Percentiles rank a stretch among this genome's conserved stretches.
Evolutionary conservation across 106 monocot species (phyloP).

Genomic region (Iris macrosiphon): DNA sequence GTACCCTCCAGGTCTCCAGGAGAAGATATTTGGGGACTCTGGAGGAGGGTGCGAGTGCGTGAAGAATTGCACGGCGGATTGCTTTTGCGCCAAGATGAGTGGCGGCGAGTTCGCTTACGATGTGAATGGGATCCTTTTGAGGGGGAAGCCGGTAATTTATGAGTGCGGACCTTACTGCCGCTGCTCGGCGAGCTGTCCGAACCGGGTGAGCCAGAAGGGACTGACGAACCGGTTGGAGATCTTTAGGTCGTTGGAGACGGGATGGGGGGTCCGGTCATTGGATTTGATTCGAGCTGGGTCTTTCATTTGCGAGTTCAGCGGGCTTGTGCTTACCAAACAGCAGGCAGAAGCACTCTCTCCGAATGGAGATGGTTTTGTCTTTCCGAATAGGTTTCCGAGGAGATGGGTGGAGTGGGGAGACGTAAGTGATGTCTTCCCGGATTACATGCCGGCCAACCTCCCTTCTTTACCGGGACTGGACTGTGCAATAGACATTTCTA

Average conservation of each 20-base stretch:
- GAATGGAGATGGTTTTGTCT: slow-evolving; percentile 21
- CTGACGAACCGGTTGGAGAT: slow-evolving; percentile 36
- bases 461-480: slow-evolving; percentile 15
- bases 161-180: slow-evolving; percentile 45
- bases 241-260: slow-evolving; percentile 37
- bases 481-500: slow-evolving; percentile 40
- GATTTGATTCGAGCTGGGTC: slow-evolving; percentile 53
- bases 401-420: slow-evolving; percentile 65
- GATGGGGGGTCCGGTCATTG: slow-evolving; percentile 54
- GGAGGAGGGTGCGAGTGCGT: slow-evolving; percentile 35
- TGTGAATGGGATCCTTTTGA: slow-evolving; percentile 32
- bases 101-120: slow-evolving; percentile 54
- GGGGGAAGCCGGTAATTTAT: slow-evolving; percentile 42
- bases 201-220: slow-evolving; percentile 49
- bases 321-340: slow-evolving; percentile 27
- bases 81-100: slow-evolving; percentile 30
- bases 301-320: slow-evolving; percentile 51
- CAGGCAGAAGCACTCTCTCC: slow-evolving; percentile 11
- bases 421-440: slow-evolving; percentile 25
- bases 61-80: slow-evolving; percentile 17
- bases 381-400: slow-evolving; percentile 28
- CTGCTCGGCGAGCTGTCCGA: slow-evolving; percentile 36
- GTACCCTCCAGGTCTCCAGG: slow-evolving; percentile 7
- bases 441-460: slow-evolving; percentile 3
- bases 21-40: slow-evolving; percentile 1